A percentile compares a stretch with the other conserved stretches of the same genome.
These are phyloP conservation scores for Anthracocystis panici-leucophaei DNA, from an alignment of 1,284 basidiomycete species.

Conservation along the genomic window DNA sequence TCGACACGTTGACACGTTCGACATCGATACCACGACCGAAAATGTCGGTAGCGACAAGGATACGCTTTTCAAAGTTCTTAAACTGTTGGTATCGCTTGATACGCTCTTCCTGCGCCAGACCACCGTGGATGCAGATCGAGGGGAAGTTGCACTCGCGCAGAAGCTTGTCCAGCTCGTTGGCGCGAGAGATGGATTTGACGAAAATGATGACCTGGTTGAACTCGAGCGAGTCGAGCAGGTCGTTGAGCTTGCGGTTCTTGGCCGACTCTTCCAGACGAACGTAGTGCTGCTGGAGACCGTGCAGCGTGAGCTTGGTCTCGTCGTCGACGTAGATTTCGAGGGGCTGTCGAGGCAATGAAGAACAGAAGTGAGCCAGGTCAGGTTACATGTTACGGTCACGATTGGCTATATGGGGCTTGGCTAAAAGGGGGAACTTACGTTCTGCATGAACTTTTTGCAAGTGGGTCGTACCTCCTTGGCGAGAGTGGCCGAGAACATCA, in stretches of 20 bases:
- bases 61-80: constrained; percentile 99
- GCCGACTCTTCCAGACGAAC: constrained; percentile 84
- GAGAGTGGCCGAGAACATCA: constrained; percentile 99
- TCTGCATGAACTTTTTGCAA: constrained; percentile 99
- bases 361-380: not conserved
- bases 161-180: constrained; percentile 95
- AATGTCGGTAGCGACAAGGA: constrained; percentile 69
- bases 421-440: constrained; percentile 75
- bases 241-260: constrained; percentile 98
- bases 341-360: constrained; percentile 75
- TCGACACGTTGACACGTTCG: constrained; percentile 68
- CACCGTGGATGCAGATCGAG: constrained; percentile 96
- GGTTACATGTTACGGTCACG: not conserved
- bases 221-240: constrained; percentile 93
- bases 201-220: constrained; percentile 99
- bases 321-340: constrained; percentile 99
- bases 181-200: constrained; percentile 96
- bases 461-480: constrained; percentile 96
- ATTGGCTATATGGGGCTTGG: not conserved
- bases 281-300: constrained; percentile 98
- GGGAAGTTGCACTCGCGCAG: constrained; percentile 98
- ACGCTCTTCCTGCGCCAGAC: constrained; percentile 92
- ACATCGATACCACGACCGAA: constrained; percentile 70
- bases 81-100: constrained; percentile 98
- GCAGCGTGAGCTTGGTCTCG: constrained; percentile 97